Evolutionary conservation across 2,329 filamentous ascomycete species (phyloP).

Genomic region (Cadophora malorum): DNA sequence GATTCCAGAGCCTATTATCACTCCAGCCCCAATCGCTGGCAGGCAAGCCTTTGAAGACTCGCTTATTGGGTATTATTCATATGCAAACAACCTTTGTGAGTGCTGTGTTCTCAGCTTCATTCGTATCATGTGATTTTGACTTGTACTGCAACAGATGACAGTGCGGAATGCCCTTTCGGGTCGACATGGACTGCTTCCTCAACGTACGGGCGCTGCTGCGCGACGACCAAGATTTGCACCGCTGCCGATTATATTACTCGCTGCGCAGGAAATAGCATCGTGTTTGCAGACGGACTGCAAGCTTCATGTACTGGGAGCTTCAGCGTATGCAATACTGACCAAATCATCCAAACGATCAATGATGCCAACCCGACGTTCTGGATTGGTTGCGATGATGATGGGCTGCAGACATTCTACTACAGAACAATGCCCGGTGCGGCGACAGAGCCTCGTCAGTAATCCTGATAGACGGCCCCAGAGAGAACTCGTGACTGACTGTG

Average conservation of each 20-base stretch:
- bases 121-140: background rate
- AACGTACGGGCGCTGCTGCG: conserved; percentile 1
- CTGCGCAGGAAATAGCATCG: background rate
- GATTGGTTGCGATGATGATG: conserved; percentile 14
- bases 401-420: conserved; percentile 4
- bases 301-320: background rate
- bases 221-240: background rate
- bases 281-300: conserved; percentile 4
- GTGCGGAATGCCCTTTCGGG: conserved; percentile 4
- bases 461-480: background rate
- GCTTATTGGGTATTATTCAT: conserved; percentile 4
- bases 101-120: background rate
- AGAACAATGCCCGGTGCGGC: background rate
- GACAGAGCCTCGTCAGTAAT: background rate
- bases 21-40: conserved; percentile 1
- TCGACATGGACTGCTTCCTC: conserved; percentile 11
- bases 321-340: conserved; percentile 6
- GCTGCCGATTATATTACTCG: conserved; percentile 12
- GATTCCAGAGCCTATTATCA: conserved; percentile 1
- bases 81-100: background rate
- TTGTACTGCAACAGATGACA: conserved; percentile 1
- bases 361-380: conserved; percentile 7
- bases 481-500: background rate
- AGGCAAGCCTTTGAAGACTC: background rate
- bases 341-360: conserved; percentile 1